These are phyloP conservation scores for Talaromyces sp. DNA, from an alignment of 2,329 filamentous ascomycete species.

Conservation along the genomic window DNA sequence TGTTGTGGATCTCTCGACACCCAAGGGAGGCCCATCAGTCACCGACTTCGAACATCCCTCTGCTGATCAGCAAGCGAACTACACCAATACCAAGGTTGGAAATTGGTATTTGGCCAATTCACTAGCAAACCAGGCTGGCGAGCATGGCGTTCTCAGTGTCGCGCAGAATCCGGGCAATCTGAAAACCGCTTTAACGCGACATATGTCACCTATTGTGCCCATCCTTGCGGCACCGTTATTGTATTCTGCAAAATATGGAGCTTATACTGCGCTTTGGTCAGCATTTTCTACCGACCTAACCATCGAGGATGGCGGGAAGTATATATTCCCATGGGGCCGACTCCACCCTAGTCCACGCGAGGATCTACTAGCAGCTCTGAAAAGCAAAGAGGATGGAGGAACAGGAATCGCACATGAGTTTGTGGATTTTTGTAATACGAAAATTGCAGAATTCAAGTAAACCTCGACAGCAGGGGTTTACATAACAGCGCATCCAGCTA, in stretches of 20 bases:
- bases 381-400: conserved; percentile 15
- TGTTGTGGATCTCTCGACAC: conserved; percentile 14
- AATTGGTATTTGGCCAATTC: conserved; percentile 19
- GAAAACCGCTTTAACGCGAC: conserved; percentile 10
- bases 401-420: conserved; percentile 15
- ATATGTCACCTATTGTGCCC: conserved; percentile 5
- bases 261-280: conserved; percentile 20
- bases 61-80: conserved; percentile 15
- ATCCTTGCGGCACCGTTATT: conserved; percentile 12
- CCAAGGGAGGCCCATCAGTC: conserved; percentile 16
- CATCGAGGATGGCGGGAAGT: conserved; percentile 15
- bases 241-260: conserved; percentile 13
- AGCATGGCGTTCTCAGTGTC: conserved; percentile 15
- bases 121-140: conserved; percentile 10
- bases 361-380: conserved; percentile 16
- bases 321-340: conserved; percentile 19
- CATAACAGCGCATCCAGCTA: background rate
- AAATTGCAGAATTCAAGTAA: conserved; percentile 1
- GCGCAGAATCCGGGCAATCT: conserved; percentile 22
- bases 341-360: conserved; percentile 15
- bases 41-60: conserved; percentile 9
- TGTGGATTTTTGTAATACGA: conserved; percentile 10
- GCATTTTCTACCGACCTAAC: conserved; percentile 15
- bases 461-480: background rate
- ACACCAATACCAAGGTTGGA: conserved; percentile 16